phyloP scores from a whole-genome alignment of 306 rosid species.

The Cucurbita pepo region DNA sequence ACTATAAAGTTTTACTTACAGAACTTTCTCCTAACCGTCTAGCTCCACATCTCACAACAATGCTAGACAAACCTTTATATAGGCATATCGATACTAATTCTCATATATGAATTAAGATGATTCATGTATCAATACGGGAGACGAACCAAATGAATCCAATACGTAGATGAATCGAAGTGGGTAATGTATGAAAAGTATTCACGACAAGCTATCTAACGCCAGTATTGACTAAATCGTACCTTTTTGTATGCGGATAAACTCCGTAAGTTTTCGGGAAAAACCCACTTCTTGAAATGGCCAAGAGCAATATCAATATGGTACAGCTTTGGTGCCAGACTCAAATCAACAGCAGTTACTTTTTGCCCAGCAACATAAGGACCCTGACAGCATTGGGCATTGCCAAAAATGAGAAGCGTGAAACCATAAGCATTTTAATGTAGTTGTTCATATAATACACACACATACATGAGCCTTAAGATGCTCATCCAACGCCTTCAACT shows the following conservation, averaged over 20 bases:
- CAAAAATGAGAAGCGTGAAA: not conserved
- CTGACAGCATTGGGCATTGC: constrained; percentile 25
- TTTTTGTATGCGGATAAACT: constrained; percentile 39
- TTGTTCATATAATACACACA: constrained; percentile 1
- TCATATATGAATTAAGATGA: too few relatives aligned
- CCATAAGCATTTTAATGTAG: not conserved
- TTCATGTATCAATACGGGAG: too few relatives aligned
- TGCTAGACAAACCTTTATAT: too few relatives aligned
- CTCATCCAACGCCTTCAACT: constrained; percentile 56
- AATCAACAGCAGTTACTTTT: constrained; percentile 68
- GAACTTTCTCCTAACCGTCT: too few relatives aligned
- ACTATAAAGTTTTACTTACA: too few relatives aligned
- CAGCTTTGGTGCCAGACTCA: constrained; percentile 85
- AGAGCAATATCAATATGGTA: constrained; percentile 64
- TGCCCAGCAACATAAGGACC: constrained; percentile 85
- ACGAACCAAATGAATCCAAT: too few relatives aligned
- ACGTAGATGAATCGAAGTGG: too few relatives aligned
- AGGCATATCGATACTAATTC: too few relatives aligned
- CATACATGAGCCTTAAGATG: constrained; percentile 76
- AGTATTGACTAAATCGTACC: constrained; percentile 6
- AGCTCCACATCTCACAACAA: too few relatives aligned
- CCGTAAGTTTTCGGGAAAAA: constrained; percentile 39
- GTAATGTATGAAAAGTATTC: not conserved
- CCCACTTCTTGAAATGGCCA: constrained; percentile 80
- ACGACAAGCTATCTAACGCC: not conserved